A percentile compares a stretch with the other conserved stretches of the same genome.
These are phyloP conservation scores for Globisporangium recalcitrans DNA, from an alignment of 352 stramenopile genomes.

Conservation along the genomic window DNA sequence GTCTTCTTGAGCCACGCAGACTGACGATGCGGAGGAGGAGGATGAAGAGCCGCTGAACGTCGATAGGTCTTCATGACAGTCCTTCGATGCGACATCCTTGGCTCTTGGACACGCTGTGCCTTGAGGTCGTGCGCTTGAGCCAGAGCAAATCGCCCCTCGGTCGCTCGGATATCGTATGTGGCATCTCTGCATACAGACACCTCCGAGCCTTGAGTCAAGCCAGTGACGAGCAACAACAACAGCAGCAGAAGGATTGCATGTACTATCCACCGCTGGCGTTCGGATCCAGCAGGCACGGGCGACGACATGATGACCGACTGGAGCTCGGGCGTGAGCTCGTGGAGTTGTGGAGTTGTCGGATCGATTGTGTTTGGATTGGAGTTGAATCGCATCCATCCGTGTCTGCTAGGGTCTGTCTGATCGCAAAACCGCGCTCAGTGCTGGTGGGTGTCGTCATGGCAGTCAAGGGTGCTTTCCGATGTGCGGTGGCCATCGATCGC, in stretches of 20 bases:
- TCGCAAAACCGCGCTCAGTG: no score
- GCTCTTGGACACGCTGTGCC: constrained; percentile 15
- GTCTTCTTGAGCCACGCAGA: constrained; percentile 8
- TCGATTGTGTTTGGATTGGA: no score
- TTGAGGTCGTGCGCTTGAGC: constrained; percentile 4
- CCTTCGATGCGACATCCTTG: constrained; percentile 3
- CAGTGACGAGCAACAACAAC: neutral
- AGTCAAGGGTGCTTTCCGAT: no score
- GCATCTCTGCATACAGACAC: neutral
- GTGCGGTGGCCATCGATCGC: no score
- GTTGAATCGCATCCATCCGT: no score
- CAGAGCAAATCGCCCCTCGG: constrained; percentile 13
- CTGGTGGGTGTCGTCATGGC: neutral
- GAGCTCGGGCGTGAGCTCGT: neutral
- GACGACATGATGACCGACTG: neutral
- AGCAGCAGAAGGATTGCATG: neutral
- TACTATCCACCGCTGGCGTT: constrained; percentile 1
- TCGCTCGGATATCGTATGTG: constrained; percentile 1
- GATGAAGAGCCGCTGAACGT: constrained; percentile 9
- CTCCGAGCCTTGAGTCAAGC: neutral
- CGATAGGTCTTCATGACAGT: constrained; percentile 14
- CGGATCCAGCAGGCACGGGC: neutral
- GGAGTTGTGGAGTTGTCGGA: neutral
- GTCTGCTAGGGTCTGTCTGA: no score
- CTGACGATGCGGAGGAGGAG: no score